A percentile compares a stretch with the other conserved stretches of the same genome.
These are phyloP conservation scores for Phytophthora colocasiae DNA, from an alignment of 352 stramenopile species.

Conservation along the genomic window DNA sequence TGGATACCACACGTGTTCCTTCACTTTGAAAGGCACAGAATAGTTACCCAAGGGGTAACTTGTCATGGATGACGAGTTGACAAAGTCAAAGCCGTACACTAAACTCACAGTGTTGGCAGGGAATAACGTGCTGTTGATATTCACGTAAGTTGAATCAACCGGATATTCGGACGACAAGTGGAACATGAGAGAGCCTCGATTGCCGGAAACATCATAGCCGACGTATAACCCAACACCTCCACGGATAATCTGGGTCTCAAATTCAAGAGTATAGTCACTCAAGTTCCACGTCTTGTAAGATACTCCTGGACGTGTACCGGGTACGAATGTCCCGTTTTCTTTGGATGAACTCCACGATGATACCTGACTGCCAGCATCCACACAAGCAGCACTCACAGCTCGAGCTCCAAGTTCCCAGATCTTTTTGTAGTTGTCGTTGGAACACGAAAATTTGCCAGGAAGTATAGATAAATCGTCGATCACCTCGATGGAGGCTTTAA, in stretches of 20 bases:
- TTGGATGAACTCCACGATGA: constrained; percentile 32
- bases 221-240: constrained; percentile 24
- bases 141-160: constrained; percentile 30
- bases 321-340: constrained; percentile 42
- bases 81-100: constrained; percentile 40
- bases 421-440: constrained; percentile 40
- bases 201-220: constrained; percentile 38
- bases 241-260: constrained; percentile 40
- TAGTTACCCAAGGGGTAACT: constrained; percentile 42
- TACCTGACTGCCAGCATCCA: constrained; percentile 36
- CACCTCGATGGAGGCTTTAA: constrained; percentile 35
- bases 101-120: constrained; percentile 37
- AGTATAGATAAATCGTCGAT: constrained; percentile 32
- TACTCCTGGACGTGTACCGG: constrained; percentile 33
- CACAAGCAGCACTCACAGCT: constrained; percentile 35
- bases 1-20: constrained; percentile 74
- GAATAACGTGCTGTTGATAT: constrained; percentile 42
- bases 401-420: constrained; percentile 39
- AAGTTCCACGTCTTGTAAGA: constrained; percentile 43
- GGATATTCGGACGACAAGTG: constrained; percentile 45
- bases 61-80: constrained; percentile 36
- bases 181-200: constrained; percentile 39
- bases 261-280: constrained; percentile 36
- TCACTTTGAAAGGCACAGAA: constrained; percentile 70
- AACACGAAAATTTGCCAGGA: constrained; percentile 37